Conservation (phyloP, 2,329 filamentous ascomycete genomes). For the Myriosclerotinia scirpicola region DNA sequence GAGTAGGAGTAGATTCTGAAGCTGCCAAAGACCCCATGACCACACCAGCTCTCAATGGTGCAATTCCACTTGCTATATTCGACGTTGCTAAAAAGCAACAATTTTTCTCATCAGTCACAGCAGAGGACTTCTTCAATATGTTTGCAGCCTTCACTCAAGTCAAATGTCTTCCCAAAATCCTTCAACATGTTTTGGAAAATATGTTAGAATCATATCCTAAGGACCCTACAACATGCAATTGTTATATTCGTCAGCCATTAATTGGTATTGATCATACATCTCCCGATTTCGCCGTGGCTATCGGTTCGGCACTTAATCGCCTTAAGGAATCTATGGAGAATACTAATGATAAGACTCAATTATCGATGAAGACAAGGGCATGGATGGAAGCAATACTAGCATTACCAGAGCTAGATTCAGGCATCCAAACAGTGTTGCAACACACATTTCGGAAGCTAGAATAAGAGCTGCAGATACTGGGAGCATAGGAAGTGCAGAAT, state of each 20-base stretch:
- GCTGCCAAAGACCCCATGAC: constrained; percentile 43
- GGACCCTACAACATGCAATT: constrained; percentile 64
- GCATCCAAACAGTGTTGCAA: constrained; percentile 55
- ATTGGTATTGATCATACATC: constrained; percentile 63
- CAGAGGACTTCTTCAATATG: constrained; percentile 77
- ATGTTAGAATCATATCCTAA: constrained; percentile 61
- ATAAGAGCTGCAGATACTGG: neutral
- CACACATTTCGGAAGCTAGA: constrained; percentile 44
- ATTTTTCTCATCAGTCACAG: constrained; percentile 64
- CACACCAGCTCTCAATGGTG: constrained; percentile 86
- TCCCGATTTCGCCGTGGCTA: constrained; percentile 68
- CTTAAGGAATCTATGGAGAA: constrained; percentile 55
- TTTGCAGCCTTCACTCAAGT: constrained; percentile 69
- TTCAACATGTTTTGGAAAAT: constrained; percentile 69
- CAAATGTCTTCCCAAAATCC: constrained; percentile 62
- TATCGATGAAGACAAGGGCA: constrained; percentile 50
- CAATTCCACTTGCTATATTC: constrained; percentile 89
- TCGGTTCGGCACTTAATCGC: constrained; percentile 63
- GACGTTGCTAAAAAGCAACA: constrained; percentile 80
- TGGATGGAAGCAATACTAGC: constrained; percentile 58
- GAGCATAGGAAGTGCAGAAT: neutral
- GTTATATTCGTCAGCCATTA: constrained; percentile 69
- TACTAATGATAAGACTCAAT: constrained; percentile 46
- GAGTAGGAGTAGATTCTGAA: constrained; percentile 55
- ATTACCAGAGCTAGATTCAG: constrained; percentile 53